Conservation (phyloP, 1,284 basidiomycete genomes). For the Cutaneotrichosporon sp. region DNA sequence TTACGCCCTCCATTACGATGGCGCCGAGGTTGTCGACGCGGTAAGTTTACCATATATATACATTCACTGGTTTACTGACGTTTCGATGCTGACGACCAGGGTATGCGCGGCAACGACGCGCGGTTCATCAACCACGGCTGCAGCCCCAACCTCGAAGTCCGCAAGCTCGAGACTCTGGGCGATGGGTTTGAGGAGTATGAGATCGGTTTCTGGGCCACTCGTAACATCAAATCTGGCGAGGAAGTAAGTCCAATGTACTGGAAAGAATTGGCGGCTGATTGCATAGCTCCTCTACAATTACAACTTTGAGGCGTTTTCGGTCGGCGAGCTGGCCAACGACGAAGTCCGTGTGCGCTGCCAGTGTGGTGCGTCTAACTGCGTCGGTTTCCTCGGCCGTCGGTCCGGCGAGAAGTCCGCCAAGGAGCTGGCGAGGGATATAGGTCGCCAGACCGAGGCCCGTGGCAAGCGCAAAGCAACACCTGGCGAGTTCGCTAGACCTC, state of each 20-base stretch:
- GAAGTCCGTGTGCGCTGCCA: constrained; percentile 48
- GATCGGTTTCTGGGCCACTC: constrained; percentile 53
- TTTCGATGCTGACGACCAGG: constrained; percentile 32
- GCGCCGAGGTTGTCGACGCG: constrained; percentile 56
- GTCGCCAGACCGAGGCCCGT: constrained; percentile 11
- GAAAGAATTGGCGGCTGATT: not conserved
- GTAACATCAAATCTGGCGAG: constrained; percentile 53
- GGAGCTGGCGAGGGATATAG: constrained; percentile 28
- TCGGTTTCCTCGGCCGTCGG: constrained; percentile 50
- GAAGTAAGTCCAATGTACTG: constrained; percentile 42
- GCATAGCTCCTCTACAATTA: constrained; percentile 52
- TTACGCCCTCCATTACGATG: constrained; percentile 56
- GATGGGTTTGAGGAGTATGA: constrained; percentile 55
- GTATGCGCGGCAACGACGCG: constrained; percentile 54
- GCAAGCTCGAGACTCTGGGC: constrained; percentile 48
- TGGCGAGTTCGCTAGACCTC: not conserved
- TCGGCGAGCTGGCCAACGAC: constrained; percentile 25
- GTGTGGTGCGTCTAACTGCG: constrained; percentile 51
- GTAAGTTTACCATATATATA: constrained; percentile 22
- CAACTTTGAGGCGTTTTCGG: constrained; percentile 50
- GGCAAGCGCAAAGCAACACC: not conserved
- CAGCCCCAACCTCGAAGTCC: constrained; percentile 53
- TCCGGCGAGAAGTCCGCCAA: constrained; percentile 35
- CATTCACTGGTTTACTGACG: too few species aligned
- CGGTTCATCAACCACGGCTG: constrained; percentile 57